phyloP scores from a whole-genome alignment of 2,329 filamentous ascomycete genomes.

The Clarireedia sp. region DNA sequence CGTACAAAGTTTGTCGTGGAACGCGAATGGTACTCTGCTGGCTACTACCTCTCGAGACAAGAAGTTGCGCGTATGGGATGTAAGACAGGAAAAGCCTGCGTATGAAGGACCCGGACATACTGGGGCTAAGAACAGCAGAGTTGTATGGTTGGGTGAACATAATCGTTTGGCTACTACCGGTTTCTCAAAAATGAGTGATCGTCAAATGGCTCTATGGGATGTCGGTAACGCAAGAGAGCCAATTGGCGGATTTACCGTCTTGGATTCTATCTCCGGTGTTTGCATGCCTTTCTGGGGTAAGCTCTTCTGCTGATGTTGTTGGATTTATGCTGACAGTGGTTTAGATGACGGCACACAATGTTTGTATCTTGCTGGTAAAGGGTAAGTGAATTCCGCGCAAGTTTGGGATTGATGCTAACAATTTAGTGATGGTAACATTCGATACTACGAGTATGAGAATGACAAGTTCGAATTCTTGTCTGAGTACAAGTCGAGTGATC shows the following conservation, averaged over 20 bases:
- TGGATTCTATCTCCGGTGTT: slow-evolving; percentile 94
- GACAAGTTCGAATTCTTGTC: slow-evolving; percentile 97
- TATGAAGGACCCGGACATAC: slow-evolving; percentile 80
- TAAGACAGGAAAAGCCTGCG: slow-evolving; percentile 79
- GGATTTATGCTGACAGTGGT: slow-evolving; percentile 16
- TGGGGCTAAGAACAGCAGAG: slow-evolving; percentile 94
- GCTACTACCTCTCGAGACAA: slow-evolving; percentile 96
- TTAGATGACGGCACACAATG: slow-evolving; percentile 84
- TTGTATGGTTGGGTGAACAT: slow-evolving; percentile 95
- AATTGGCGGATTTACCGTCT: slow-evolving; percentile 78
- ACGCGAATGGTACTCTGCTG: slow-evolving; percentile 74
- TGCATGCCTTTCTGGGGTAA: slow-evolving; percentile 98
- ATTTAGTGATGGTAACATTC: slow-evolving; percentile 90
- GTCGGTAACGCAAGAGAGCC: slow-evolving; percentile 70
- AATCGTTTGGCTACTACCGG: slow-evolving; percentile 94
- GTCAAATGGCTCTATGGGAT: slow-evolving; percentile 94
- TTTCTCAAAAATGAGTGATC: slow-evolving; percentile 97
- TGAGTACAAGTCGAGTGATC: slow-evolving; percentile 94
- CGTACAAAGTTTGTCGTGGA: slow-evolving; percentile 94
- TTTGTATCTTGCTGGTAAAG: slow-evolving; percentile 93
- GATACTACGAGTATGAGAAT: slow-evolving; percentile 97
- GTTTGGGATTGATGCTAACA: slow-evolving; percentile 11
- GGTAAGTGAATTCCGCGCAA: slow-evolving; percentile 47
- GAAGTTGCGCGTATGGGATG: slow-evolving; percentile 96
- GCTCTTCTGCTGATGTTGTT: slow-evolving; percentile 22